Percentiles rank a stretch among this genome's conserved stretches.
phyloP scores from a whole-genome alignment of 1,284 basidiomycete species.

The Calocybe gambosa region DNA sequence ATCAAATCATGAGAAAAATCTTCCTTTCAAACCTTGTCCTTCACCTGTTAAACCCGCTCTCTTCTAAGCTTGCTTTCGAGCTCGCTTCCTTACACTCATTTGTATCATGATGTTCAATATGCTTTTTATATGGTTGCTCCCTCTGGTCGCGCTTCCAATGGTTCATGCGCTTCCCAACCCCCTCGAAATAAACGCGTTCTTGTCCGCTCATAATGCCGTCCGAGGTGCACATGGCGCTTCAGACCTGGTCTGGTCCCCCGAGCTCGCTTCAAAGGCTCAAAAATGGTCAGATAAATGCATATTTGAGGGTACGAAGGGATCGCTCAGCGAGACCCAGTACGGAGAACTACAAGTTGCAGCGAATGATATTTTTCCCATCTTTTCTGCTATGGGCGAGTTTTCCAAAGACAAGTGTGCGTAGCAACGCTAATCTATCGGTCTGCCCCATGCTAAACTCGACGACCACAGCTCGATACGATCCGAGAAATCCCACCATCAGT shows the following conservation, averaged over 20 bases:
- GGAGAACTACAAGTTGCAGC: conserved; percentile 55
- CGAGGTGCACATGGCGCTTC: conserved; percentile 37
- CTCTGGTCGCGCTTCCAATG: conserved; percentile 7
- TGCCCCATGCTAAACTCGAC: not conserved
- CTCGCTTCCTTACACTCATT: conserved; percentile 27
- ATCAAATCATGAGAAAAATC: conserved; percentile 3
- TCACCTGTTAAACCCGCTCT: not conserved
- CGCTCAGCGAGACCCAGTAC: conserved; percentile 32
- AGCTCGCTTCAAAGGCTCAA: conserved; percentile 38
- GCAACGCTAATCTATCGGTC: not conserved
- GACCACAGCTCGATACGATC: conserved; percentile 30
- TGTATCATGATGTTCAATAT: conserved; percentile 15
- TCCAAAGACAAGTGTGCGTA: conserved; percentile 41
- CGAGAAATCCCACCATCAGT: conserved; percentile 30
- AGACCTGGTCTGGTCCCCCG: conserved; percentile 40
- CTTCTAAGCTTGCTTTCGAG: conserved; percentile 18
- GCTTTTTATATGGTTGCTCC: conserved; percentile 19
- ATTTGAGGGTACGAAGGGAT: conserved; percentile 41
- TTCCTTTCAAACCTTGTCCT: conserved; percentile 3
- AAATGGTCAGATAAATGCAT: conserved; percentile 45
- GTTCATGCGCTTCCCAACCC: conserved; percentile 8
- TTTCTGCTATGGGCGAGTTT: conserved; percentile 41
- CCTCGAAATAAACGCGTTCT: conserved; percentile 28
- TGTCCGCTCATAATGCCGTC: conserved; percentile 42
- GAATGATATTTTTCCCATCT: conserved; percentile 40